Evolutionary conservation across 306 rosid genomes (phyloP).

Genomic region (Acacia acuminata): DNA sequence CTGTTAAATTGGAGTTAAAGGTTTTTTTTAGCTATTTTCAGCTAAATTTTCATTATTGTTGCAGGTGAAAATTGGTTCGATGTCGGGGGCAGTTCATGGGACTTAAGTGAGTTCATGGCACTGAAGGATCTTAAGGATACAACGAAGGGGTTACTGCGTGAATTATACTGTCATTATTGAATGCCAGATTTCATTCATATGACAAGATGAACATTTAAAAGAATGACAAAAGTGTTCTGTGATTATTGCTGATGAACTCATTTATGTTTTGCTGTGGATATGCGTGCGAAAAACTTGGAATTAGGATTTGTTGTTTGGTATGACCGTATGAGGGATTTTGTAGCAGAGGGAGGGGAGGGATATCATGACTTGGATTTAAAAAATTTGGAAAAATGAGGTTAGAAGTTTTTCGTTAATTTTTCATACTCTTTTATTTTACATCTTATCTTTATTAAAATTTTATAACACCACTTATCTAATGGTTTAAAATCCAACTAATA

Average conservation of each 20-base stretch:
- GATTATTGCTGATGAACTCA: not conserved
- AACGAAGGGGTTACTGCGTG: not conserved
- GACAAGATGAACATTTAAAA: not conserved
- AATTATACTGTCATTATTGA: not conserved
- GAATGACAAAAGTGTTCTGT: not conserved
- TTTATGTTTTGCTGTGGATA: too few species aligned
- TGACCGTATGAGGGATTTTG: too few species aligned
- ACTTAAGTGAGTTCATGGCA: not conserved
- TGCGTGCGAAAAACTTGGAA: not conserved
- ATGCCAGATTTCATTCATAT: not conserved
- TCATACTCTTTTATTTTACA: too few species aligned
- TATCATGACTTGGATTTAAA: too few species aligned
- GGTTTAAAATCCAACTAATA: too few species aligned
- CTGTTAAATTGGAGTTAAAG: too few species aligned
- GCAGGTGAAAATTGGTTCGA: not conserved
- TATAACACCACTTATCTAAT: too few species aligned
- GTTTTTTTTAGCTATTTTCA: too few species aligned
- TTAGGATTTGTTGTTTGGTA: not conserved
- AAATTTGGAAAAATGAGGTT: too few species aligned
- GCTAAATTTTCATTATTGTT: not conserved
- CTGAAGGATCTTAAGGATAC: not conserved
- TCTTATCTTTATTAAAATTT: too few species aligned
- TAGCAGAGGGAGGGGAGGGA: too few species aligned
- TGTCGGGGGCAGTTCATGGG: not conserved
- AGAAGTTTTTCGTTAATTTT: too few species aligned